These are phyloP conservation scores for Colletotrichum sp. DNA, from an alignment of 2,329 filamentous ascomycete genomes.

Conservation along the genomic window DNA sequence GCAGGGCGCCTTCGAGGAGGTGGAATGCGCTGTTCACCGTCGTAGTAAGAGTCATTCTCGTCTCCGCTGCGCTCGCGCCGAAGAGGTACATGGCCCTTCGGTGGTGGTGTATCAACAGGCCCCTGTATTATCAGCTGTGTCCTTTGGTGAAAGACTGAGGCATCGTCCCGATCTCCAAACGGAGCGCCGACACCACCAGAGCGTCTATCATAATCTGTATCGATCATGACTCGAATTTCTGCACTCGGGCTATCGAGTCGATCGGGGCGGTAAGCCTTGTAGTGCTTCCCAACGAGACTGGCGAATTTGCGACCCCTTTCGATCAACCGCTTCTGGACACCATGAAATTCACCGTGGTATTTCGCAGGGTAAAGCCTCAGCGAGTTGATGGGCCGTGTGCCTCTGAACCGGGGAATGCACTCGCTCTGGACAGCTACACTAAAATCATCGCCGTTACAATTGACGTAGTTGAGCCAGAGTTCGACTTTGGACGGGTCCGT, in stretches of 20 bases:
- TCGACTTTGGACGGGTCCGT: slow-evolving; percentile 39
- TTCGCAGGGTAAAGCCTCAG: slow-evolving; percentile 48
- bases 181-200: no score
- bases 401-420: slow-evolving; percentile 43
- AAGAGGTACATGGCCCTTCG: background rate
- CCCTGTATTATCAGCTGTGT: slow-evolving; percentile 21
- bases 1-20: background rate
- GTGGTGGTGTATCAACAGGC: slow-evolving; percentile 13
- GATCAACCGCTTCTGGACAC: slow-evolving; percentile 34
- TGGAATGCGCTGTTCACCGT: background rate
- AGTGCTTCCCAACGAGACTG: slow-evolving; percentile 47
- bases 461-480: slow-evolving; percentile 44
- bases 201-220: background rate
- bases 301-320: slow-evolving; percentile 50
- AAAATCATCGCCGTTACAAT: slow-evolving; percentile 51
- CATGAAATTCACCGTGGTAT: slow-evolving; percentile 44
- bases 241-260: slow-evolving; percentile 4
- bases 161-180: background rate
- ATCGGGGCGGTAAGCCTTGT: slow-evolving; percentile 44
- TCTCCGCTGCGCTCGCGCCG: background rate
- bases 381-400: slow-evolving; percentile 45
- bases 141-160: background rate
- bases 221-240: background rate
- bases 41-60: background rate
- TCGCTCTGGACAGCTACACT: slow-evolving; percentile 40